Percentiles rank a stretch among this genome's conserved stretches.
These are phyloP conservation scores for Jackrogersella multiformis DNA, from an alignment of 495 filamentous ascomycete genomes.

Conservation along the genomic window DNA sequence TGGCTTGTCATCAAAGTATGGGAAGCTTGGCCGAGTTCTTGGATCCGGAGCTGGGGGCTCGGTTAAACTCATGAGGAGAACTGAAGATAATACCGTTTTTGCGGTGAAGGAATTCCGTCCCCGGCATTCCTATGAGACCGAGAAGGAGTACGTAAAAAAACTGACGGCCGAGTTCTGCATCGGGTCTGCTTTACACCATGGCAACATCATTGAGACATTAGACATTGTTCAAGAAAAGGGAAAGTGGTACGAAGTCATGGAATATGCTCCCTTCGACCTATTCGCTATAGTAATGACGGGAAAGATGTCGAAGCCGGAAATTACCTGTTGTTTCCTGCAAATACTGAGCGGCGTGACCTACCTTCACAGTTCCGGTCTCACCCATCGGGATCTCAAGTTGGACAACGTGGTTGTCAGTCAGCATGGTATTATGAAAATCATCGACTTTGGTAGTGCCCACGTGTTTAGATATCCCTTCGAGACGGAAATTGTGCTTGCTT, in stretches of 20 bases:
- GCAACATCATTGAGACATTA: conserved; percentile 97
- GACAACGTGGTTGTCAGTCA: conserved; percentile 99
- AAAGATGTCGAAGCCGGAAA: conserved; percentile 93
- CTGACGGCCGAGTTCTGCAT: conserved; percentile 99
- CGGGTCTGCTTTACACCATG: conserved; percentile 94
- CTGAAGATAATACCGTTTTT: conserved; percentile 89
- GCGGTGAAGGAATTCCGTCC: conserved; percentile 97
- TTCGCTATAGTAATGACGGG: conserved; percentile 99
- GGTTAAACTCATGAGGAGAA: conserved; percentile 91
- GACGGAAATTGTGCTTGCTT: conserved; percentile 84
- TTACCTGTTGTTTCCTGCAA: conserved; percentile 90
- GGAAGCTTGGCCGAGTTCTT: conserved; percentile 91
- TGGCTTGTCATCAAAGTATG: conserved; percentile 89
- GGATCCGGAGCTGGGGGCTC: conserved; percentile 96
- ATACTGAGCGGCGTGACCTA: conserved; percentile 98
- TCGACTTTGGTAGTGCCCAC: conserved; percentile 97
- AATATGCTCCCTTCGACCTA: conserved; percentile 96
- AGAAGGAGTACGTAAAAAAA: conserved; percentile 97
- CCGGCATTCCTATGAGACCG: conserved; percentile 90
- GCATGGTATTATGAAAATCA: conserved; percentile 99
- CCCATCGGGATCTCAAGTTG: conserved; percentile 95
- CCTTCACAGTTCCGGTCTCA: conserved; percentile 93
- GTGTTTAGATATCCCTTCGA: conserved; percentile 99
- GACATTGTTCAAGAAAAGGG: conserved; percentile 96
- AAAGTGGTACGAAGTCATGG: conserved; percentile 99